Evolutionary conservation across 2,329 filamentous ascomycete species (phyloP).

Genomic region (Aspergillus glaucus): DNA sequence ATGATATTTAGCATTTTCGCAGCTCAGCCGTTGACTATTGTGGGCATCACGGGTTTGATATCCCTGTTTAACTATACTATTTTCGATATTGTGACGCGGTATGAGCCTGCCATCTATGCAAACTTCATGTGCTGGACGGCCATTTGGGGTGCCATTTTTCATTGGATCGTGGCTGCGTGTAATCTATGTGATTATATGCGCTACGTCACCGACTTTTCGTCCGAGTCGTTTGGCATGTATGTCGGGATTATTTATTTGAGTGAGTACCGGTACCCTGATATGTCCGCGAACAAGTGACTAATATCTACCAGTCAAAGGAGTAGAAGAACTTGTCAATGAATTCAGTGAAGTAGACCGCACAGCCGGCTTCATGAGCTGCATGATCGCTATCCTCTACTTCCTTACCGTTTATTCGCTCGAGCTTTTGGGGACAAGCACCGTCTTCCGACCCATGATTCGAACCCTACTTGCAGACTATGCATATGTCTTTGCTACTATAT

Average conservation of each 20-base stretch:
- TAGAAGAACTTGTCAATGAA: constrained; percentile 50
- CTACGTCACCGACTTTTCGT: constrained; percentile 53
- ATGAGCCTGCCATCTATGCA: constrained; percentile 47
- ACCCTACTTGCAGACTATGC: constrained; percentile 48
- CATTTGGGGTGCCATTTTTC: constrained; percentile 53
- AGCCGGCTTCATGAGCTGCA: constrained; percentile 45
- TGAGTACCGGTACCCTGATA: constrained; percentile 22
- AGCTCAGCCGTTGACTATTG: constrained; percentile 51
- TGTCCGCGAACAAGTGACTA: not conserved
- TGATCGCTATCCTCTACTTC: constrained; percentile 50
- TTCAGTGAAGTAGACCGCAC: constrained; percentile 37
- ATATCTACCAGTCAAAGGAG: constrained; percentile 45
- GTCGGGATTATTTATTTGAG: constrained; percentile 52
- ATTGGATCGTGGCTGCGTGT: constrained; percentile 49
- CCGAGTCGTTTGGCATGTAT: constrained; percentile 49
- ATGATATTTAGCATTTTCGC: constrained; percentile 49
- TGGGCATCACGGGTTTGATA: constrained; percentile 52
- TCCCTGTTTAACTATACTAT: constrained; percentile 55
- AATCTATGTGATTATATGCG: constrained; percentile 55
- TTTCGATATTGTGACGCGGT: constrained; percentile 49
- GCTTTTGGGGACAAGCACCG: constrained; percentile 43
- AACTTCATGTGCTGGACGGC: constrained; percentile 52
- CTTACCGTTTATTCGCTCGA: constrained; percentile 47
- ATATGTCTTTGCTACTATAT: constrained; percentile 52
- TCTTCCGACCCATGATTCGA: constrained; percentile 41